Conservation (phyloP, 192 early-diverging fungal genomes). For the Mortierella hygrophila region DNA sequence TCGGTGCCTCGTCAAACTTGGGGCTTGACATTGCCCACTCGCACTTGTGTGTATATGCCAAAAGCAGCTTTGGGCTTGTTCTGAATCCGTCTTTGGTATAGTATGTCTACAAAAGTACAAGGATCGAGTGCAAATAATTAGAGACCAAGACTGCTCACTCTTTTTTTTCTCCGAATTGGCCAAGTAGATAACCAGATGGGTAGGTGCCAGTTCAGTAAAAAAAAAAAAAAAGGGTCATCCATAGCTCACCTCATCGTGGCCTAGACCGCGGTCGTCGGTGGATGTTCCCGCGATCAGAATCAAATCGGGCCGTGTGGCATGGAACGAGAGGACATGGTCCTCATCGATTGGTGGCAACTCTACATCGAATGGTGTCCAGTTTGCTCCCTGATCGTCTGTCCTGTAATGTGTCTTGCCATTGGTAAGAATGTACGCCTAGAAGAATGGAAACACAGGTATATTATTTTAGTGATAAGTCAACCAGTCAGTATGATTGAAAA, state of each 20-base stretch:
- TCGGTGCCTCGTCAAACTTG: conserved; percentile 72
- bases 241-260: conserved; percentile 67
- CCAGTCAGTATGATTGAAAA: background rate
- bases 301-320: conserved; percentile 74
- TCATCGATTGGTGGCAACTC: conserved; percentile 49
- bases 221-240: background rate
- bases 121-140: background rate
- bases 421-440: conserved; percentile 71
- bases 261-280: conserved; percentile 65
- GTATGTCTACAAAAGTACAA: conserved; percentile 52
- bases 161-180: background rate
- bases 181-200: background rate
- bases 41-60: conserved; percentile 73
- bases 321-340: conserved; percentile 67
- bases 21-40: conserved; percentile 77
- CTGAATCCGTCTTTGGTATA: conserved; percentile 82
- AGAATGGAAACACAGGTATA: background rate
- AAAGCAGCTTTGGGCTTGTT: conserved; percentile 64
- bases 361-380: conserved; percentile 70
- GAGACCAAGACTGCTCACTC: background rate
- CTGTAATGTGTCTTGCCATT: conserved; percentile 66
- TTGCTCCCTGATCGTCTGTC: conserved; percentile 68
- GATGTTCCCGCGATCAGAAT: conserved; percentile 73
- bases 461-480: background rate
- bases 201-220: background rate